Evolutionary conservation across 768 basidiomycete genomes (phyloP), one percentile per base, ranked within the genome.

Genomic region (Termitomyces sp.): DNA sequence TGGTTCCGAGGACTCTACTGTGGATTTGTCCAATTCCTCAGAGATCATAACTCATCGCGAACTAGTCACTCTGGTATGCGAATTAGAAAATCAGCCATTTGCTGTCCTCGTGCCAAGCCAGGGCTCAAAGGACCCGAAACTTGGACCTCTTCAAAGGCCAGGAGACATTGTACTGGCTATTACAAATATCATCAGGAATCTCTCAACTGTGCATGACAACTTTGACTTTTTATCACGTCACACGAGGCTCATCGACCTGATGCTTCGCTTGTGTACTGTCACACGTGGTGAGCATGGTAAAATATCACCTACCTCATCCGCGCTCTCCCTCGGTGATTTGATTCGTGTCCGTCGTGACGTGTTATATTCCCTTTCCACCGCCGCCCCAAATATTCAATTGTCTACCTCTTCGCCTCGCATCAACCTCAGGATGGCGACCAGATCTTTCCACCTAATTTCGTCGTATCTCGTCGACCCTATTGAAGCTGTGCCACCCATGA

Each of bases 141-240:
- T 71, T 32, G 88, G 83, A 34, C 86, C 84, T 10, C 76, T 76
- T 42, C 89, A 86, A 64, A 85, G 87, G 12, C 79, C 83, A 11
- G 85, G 80, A 17, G 86, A 88, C 59, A 72, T 86, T 52, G 75
- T 94, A 47, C 78, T 91, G 28, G 73, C 84, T 17, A 76, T 89
- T 52, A 70, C 86, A 44, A 94, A 90, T 68, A 84, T 98, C 64
- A 75, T 98, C 52, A 89, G 93, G 45, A 97, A 96, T 72, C 77
- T 97, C 62, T 84, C 90, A n/a, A 74, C 85, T 59, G 75, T 86
- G 56, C 72, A 71, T 7, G 88, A 95, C 60, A 96, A 96, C 64
- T 68, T 79, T 59, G 74, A 75, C 43, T 84, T 82, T 64, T 76
- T 96, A 64, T 80, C 85, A 1, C 79, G 74, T 40, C 84, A 91